Percentiles rank a stretch among this genome's conserved stretches.
Evolutionary conservation across 2,329 filamentous ascomycete genomes (phyloP).

Genomic region (Monilinia vaccinii-corymbosi): DNA sequence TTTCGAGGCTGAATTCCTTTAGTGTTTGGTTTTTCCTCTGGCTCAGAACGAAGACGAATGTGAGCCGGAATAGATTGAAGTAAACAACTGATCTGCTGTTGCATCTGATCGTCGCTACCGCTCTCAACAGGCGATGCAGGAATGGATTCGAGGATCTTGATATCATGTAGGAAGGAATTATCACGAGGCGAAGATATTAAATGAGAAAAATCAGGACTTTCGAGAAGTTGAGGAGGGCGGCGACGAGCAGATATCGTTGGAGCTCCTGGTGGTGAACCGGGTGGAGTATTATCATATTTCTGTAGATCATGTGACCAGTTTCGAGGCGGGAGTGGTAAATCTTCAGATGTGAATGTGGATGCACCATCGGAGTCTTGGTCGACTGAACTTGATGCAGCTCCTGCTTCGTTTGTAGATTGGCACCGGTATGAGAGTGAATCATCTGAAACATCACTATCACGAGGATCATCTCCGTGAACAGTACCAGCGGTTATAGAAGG

Average conservation of each 20-base stretch:
- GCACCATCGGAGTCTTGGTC: slow-evolving; percentile 10
- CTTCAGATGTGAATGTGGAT: slow-evolving; percentile 11
- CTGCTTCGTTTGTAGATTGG: background rate
- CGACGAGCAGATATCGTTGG: slow-evolving; percentile 9
- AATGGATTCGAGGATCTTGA: slow-evolving; percentile 19
- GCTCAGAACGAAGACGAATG: slow-evolving; percentile 60
- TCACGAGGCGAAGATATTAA: slow-evolving; percentile 16
- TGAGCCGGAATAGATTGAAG: slow-evolving; percentile 68
- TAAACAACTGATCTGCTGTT: slow-evolving; percentile 72
- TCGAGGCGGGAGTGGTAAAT: slow-evolving; percentile 20
- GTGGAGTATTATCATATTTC: slow-evolving; percentile 19
- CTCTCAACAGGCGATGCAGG: slow-evolving; percentile 21
- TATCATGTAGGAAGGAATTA: slow-evolving; percentile 20
- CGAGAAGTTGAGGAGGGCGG: slow-evolving; percentile 14
- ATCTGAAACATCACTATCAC: slow-evolving; percentile 18
- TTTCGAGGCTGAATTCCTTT: slow-evolving; percentile 27
- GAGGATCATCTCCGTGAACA: background rate
- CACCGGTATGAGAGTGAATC: slow-evolving; percentile 16
- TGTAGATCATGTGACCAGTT: slow-evolving; percentile 12
- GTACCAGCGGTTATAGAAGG: background rate
- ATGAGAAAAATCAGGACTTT: slow-evolving; percentile 16
- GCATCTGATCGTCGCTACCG: slow-evolving; percentile 55
- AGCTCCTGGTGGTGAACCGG: slow-evolving; percentile 18
- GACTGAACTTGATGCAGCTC: slow-evolving; percentile 11
- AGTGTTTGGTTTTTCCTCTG: slow-evolving; percentile 29